phyloP scores from a whole-genome alignment of 2,329 filamentous ascomycete genomes.

The Neonectria punicea region DNA sequence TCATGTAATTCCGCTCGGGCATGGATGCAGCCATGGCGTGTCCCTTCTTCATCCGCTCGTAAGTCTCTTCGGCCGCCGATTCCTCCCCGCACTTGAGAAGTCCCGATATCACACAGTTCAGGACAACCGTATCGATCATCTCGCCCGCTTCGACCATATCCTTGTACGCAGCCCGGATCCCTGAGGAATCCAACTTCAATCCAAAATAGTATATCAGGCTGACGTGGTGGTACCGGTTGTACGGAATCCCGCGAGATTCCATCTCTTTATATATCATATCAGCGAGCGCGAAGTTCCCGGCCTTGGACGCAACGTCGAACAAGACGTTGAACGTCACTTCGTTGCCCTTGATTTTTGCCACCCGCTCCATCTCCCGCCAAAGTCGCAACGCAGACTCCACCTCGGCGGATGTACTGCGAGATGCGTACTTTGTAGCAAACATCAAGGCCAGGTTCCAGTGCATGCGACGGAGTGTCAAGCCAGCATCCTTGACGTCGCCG shows the following conservation, averaged over 20 bases:
- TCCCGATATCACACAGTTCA: constrained; percentile 87
- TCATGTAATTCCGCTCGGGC: constrained; percentile 58
- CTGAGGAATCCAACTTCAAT: constrained; percentile 76
- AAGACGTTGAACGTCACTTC: constrained; percentile 93
- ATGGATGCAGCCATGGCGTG: constrained; percentile 54
- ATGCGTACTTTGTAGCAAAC: constrained; percentile 78
- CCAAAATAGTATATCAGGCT: constrained; percentile 88
- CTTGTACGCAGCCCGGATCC: constrained; percentile 79
- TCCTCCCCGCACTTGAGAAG: constrained; percentile 82
- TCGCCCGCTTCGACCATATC: constrained; percentile 87
- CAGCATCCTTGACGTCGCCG: constrained; percentile 82
- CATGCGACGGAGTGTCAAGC: constrained; percentile 71
- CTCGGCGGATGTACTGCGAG: constrained; percentile 68
- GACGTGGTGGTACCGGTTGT: constrained; percentile 84
- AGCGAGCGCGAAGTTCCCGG: constrained; percentile 83
- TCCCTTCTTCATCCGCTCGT: constrained; percentile 81
- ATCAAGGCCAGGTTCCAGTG: constrained; percentile 90
- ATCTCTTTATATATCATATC: constrained; percentile 89
- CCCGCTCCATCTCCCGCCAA: constrained; percentile 91
- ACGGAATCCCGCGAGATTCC: constrained; percentile 71
- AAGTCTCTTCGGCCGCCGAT: constrained; percentile 80
- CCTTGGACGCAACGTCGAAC: constrained; percentile 87
- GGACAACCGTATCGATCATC: constrained; percentile 84
- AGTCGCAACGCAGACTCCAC: constrained; percentile 72
- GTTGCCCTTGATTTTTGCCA: constrained; percentile 71